Evolutionary conservation across 2,329 filamentous ascomycete genomes (phyloP).

Genomic region (Talaromyces piceae): DNA sequence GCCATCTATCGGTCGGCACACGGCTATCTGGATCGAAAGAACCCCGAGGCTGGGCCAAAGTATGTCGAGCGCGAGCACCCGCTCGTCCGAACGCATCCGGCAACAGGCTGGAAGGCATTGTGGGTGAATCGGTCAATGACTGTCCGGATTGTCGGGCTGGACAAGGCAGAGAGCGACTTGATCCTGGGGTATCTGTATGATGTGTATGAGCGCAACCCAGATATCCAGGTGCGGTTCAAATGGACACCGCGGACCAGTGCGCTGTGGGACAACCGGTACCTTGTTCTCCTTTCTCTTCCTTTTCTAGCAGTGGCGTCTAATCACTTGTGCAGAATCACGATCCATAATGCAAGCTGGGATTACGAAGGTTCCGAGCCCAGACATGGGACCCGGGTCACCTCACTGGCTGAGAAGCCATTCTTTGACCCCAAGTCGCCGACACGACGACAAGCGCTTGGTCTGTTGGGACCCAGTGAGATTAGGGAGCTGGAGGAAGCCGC

Average conservation of each 20-base stretch:
- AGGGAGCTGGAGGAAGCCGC: slow-evolving; percentile 14
- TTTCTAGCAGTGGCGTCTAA: not conserved
- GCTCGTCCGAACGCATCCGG: slow-evolving; percentile 62
- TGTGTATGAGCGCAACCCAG: slow-evolving; percentile 61
- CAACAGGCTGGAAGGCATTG: slow-evolving; percentile 66
- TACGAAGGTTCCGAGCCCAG: slow-evolving; percentile 60
- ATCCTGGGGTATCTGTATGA: slow-evolving; percentile 61
- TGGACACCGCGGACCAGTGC: slow-evolving; percentile 62
- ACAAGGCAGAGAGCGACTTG: slow-evolving; percentile 60
- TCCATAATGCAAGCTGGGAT: slow-evolving; percentile 68
- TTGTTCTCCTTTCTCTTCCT: slow-evolving; percentile 14
- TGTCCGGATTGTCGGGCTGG: slow-evolving; percentile 59
- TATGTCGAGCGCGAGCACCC: slow-evolving; percentile 62
- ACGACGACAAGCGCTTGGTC: slow-evolving; percentile 57
- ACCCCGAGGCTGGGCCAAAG: slow-evolving; percentile 56
- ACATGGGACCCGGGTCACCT: slow-evolving; percentile 65
- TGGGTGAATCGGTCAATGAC: slow-evolving; percentile 68
- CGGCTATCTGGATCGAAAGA: slow-evolving; percentile 57
- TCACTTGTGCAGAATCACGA: slow-evolving; percentile 51
- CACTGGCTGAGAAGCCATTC: slow-evolving; percentile 63
- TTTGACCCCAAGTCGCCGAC: slow-evolving; percentile 60
- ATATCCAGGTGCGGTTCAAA: slow-evolving; percentile 64
- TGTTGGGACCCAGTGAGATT: slow-evolving; percentile 51
- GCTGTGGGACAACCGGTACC: slow-evolving; percentile 61
- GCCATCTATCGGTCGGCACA: slow-evolving; percentile 62